These are phyloP conservation scores for Sporothrix brasiliensis DNA, from an alignment of 2,329 filamentous ascomycete genomes.

Conservation along the genomic window DNA sequence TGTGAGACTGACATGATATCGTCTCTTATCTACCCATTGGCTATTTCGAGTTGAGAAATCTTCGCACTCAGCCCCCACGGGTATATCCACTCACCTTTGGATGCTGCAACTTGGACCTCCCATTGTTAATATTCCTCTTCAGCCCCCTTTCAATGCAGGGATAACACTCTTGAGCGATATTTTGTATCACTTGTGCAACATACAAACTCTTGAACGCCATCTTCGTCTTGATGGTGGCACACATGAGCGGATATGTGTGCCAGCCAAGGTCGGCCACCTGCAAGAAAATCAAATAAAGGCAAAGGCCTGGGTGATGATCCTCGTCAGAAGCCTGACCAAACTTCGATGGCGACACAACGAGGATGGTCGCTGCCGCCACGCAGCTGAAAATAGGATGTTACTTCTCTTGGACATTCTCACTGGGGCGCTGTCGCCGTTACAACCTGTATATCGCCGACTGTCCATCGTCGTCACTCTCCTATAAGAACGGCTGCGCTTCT, in stretches of 20 bases:
- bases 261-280: not conserved
- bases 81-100: not conserved
- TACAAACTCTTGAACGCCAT: conserved; percentile 5
- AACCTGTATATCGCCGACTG: too few species aligned
- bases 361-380: too few species aligned
- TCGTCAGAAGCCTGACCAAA: not conserved
- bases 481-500: not conserved
- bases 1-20: too few species aligned
- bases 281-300: not conserved
- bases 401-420: not conserved
- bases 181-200: conserved; percentile 1
- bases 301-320: not conserved
- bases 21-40: not conserved
- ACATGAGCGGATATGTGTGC: not conserved
- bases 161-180: not conserved
- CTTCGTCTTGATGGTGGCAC: not conserved
- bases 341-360: conserved; percentile 14
- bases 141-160: conserved; percentile 2
- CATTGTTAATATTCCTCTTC: not conserved
- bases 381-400: not conserved
- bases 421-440: too few species aligned
- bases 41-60: not conserved
- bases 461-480: not conserved
- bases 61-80: not conserved
- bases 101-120: not conserved